A percentile compares a stretch with the other conserved stretches of the same genome.
These are phyloP conservation scores for Arabis hirsuta DNA, from an alignment of 345 rosid species.

Conservation along the genomic window DNA sequence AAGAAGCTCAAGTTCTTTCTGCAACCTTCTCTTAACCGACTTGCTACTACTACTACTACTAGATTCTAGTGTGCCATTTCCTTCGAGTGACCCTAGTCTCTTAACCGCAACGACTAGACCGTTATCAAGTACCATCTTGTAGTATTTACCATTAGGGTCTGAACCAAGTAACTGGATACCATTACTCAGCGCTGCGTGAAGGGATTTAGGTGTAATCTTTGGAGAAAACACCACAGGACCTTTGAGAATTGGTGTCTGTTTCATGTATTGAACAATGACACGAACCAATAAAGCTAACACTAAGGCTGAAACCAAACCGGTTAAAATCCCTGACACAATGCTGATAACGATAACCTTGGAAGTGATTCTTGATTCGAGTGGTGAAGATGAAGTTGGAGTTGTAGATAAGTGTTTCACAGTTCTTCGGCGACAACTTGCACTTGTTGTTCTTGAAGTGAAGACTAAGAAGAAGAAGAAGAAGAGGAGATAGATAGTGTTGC, in stretches of 20 bases:
- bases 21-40: slow-evolving; percentile 71
- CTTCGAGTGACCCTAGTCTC: slow-evolving; percentile 68
- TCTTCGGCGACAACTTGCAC: slow-evolving; percentile 58
- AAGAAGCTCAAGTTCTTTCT: slow-evolving; percentile 78
- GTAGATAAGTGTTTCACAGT: slow-evolving; percentile 53
- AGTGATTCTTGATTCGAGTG: slow-evolving; percentile 51
- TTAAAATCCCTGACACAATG: slow-evolving; percentile 59
- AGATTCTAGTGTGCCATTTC: slow-evolving; percentile 49
- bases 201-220: slow-evolving; percentile 66
- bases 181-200: slow-evolving; percentile 67
- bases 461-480: slow-evolving; percentile 44
- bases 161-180: slow-evolving; percentile 78
- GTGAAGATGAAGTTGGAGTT: slow-evolving; percentile 42
- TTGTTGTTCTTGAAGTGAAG: slow-evolving; percentile 34
- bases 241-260: slow-evolving; percentile 80
- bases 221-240: slow-evolving; percentile 95
- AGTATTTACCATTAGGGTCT: slow-evolving; percentile 76
- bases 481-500: slow-evolving; percentile 35
- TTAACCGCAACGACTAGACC: slow-evolving; percentile 76
- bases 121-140: slow-evolving; percentile 74
- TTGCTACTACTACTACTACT: slow-evolving; percentile 62
- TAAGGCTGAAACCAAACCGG: slow-evolving; percentile 62
- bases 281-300: slow-evolving; percentile 62
- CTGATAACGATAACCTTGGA: slow-evolving; percentile 61
- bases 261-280: slow-evolving; percentile 62